Percentiles rank a stretch among this genome's conserved stretches.
These are phyloP conservation scores for Cryptococcus wingfieldii DNA, from an alignment of 1,284 basidiomycete species.

Conservation along the genomic window DNA sequence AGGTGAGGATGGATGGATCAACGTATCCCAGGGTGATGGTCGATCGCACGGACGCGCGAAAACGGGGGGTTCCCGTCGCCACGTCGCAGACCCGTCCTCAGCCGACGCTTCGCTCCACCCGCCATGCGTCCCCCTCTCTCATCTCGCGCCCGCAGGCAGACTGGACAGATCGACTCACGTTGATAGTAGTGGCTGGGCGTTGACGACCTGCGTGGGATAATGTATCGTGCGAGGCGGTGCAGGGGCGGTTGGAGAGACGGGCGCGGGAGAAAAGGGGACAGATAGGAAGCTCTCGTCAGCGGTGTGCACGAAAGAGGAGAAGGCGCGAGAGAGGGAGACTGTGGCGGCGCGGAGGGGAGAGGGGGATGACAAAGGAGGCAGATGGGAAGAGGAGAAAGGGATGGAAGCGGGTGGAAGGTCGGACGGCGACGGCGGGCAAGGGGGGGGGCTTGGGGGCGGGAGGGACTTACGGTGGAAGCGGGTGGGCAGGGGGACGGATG, in stretches of 20 bases:
- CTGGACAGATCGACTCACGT: not conserved
- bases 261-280: not conserved
- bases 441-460: not conserved
- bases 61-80: too few species aligned
- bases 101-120: not conserved
- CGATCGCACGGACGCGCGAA: slow-evolving; percentile 13
- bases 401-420: not conserved
- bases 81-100: too few species aligned
- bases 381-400: slow-evolving; percentile 1
- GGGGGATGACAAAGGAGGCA: not conserved
- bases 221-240: not conserved
- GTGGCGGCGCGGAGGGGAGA: not conserved
- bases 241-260: slow-evolving; percentile 4
- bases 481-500: not conserved
- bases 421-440: not conserved
- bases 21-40: not conserved
- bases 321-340: not conserved
- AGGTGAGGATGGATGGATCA: too few species aligned
- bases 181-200: not conserved
- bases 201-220: not conserved
- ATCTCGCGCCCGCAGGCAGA: not conserved
- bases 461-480: not conserved
- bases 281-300: not conserved
- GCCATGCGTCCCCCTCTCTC: not conserved
- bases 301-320: not conserved